These are phyloP conservation scores for Paecilomyces niveus DNA, from an alignment of 2,329 filamentous ascomycete species.

Conservation along the genomic window DNA sequence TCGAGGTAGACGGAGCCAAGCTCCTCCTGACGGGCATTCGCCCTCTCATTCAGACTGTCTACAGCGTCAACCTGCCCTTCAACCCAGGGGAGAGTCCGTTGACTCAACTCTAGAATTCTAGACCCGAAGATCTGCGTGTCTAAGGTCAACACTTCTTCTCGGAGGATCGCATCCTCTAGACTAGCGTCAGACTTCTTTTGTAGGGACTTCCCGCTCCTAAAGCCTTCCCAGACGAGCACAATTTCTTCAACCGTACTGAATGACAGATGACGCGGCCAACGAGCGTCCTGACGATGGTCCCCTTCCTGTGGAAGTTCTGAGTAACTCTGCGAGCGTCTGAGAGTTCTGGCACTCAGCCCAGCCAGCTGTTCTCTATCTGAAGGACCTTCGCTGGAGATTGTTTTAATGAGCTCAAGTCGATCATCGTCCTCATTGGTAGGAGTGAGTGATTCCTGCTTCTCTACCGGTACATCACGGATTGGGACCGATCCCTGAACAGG, in stretches of 20 bases:
- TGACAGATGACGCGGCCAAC: constrained; percentile 37
- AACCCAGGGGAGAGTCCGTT: constrained; percentile 35
- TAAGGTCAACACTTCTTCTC: constrained; percentile 32
- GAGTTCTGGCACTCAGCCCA: constrained; percentile 19
- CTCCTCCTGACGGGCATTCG: constrained; percentile 57
- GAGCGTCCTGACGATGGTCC: constrained; percentile 16
- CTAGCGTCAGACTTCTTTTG: constrained; percentile 28
- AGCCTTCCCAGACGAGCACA: constrained; percentile 28
- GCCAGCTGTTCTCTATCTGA: constrained; percentile 20
- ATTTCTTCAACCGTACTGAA: constrained; percentile 43
- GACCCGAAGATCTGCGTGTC: constrained; percentile 29
- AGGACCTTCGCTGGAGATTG: constrained; percentile 22
- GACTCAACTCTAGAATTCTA: constrained; percentile 30
- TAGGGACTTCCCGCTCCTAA: constrained; percentile 17
- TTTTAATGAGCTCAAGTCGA: constrained; percentile 19
- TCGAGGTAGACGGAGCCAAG: constrained; percentile 63
- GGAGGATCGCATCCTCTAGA: constrained; percentile 33
- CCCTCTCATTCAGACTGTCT: constrained; percentile 56
- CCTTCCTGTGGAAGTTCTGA: constrained; percentile 17
- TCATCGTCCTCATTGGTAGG: constrained; percentile 16
- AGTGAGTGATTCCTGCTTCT: background rate
- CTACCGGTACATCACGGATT: constrained; percentile 9
- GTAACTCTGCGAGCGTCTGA: constrained; percentile 33
- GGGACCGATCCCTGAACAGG: constrained; percentile 12
- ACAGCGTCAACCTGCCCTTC: constrained; percentile 36